These are phyloP conservation scores for Lachnellula willkommii DNA, from an alignment of 2,329 filamentous ascomycete genomes.

Conservation along the genomic window DNA sequence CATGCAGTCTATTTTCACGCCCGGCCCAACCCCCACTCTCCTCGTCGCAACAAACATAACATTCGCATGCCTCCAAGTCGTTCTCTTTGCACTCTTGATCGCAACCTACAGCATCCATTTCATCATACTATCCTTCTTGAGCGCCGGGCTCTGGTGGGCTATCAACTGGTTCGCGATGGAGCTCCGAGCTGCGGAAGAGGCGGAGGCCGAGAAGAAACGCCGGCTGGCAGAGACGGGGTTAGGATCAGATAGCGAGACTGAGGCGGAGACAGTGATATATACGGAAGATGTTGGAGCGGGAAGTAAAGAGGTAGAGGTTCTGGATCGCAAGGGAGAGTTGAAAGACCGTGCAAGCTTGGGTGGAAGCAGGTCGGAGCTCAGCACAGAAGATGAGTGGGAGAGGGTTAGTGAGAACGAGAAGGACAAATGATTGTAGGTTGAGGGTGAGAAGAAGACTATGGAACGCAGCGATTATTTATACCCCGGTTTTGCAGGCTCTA, in stretches of 20 bases:
- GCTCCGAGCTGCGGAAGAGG: constrained; percentile 44
- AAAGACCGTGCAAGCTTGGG: constrained; percentile 30
- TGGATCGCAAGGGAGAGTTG: constrained; percentile 24
- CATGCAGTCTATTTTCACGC: constrained; percentile 89
- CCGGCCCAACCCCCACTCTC: constrained; percentile 82
- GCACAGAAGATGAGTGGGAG: constrained; percentile 97
- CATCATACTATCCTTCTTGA: constrained; percentile 71
- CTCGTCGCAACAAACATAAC: constrained; percentile 84
- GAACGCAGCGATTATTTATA: neutral
- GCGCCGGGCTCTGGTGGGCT: constrained; percentile 78
- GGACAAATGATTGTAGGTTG: constrained; percentile 39
- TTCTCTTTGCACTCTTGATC: constrained; percentile 70
- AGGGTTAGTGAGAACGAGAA: constrained; percentile 76
- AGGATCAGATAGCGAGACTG: constrained; percentile 36
- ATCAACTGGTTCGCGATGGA: constrained; percentile 95
- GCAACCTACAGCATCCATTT: constrained; percentile 89
- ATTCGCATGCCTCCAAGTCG: constrained; percentile 77
- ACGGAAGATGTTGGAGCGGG: constrained; percentile 13
- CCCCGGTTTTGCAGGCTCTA: neutral
- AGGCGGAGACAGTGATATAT: constrained; percentile 50
- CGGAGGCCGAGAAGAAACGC: constrained; percentile 37
- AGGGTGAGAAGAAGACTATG: neutral
- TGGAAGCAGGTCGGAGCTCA: constrained; percentile 51
- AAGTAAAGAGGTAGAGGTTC: constrained; percentile 28
- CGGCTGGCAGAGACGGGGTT: constrained; percentile 19